A percentile compares a stretch with the other conserved stretches of the same genome.
Evolutionary conservation across 1,284 basidiomycete species (phyloP).

Genomic region (Ceratobasidium sp.): DNA sequence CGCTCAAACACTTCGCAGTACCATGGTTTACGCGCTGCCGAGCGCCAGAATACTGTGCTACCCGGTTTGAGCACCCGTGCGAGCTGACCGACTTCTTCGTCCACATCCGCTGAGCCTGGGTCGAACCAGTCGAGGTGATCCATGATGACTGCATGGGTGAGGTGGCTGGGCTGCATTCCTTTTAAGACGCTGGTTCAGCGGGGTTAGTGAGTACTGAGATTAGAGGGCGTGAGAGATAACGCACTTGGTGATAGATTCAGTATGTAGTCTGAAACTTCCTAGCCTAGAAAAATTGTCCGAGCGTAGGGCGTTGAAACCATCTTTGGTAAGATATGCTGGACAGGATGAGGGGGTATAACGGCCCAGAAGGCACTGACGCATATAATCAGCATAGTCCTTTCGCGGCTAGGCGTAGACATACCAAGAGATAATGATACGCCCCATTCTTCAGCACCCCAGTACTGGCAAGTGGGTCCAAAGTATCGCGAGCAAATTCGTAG

Average conservation of each 20-base stretch:
- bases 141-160: conserved; percentile 78
- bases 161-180: conserved; percentile 59
- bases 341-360: conserved; percentile 72
- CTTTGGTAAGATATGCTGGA: conserved; percentile 73
- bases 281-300: conserved; percentile 58
- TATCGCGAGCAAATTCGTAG: conserved; percentile 51
- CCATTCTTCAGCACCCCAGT: conserved; percentile 61
- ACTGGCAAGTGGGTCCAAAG: conserved; percentile 67
- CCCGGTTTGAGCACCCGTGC: conserved; percentile 65
- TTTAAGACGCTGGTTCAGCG: conserved; percentile 59
- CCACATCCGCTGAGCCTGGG: conserved; percentile 63
- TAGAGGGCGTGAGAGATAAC: conserved; percentile 44
- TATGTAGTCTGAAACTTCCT: conserved; percentile 77
- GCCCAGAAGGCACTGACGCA: conserved; percentile 62
- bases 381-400: not conserved
- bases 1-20: conserved; percentile 66
- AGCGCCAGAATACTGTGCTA: conserved; percentile 74
- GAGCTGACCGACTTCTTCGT: conserved; percentile 69
- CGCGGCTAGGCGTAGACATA: conserved; percentile 44
- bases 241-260: conserved; percentile 77
- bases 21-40: conserved; percentile 76
- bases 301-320: conserved; percentile 67
- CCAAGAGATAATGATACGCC: conserved; percentile 73
- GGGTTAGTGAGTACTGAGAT: conserved; percentile 38
- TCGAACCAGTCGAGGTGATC: conserved; percentile 79